A percentile compares a stretch with the other conserved stretches of the same genome.
Conservation (phyloP, 2,329 filamentous ascomycete genomes). For the Neonectria punicea region DNA sequence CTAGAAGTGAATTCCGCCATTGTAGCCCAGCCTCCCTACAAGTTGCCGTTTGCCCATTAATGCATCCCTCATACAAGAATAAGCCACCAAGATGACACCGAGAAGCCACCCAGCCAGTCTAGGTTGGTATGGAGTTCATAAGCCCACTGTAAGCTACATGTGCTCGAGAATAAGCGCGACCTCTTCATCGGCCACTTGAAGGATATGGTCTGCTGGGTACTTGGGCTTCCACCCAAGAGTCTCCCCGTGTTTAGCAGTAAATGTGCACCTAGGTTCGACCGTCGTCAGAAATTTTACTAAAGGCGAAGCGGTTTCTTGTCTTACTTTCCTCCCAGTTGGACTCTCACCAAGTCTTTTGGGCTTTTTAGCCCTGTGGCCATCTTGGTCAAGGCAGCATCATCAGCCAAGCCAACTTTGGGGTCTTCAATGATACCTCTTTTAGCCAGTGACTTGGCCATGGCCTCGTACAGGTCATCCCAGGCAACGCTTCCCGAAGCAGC, state of each 20-base stretch:
- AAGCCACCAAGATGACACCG: no score
- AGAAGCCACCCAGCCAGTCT: no score
- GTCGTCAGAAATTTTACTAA: conserved; percentile 54
- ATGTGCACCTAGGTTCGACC: conserved; percentile 39
- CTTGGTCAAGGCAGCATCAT: conserved; percentile 47
- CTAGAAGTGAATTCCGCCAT: no score
- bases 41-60: no score
- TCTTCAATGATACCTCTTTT: conserved; percentile 53
- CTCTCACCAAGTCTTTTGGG: conserved; percentile 3
- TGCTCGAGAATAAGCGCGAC: conserved; percentile 54
- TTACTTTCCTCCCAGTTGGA: conserved; percentile 21
- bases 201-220: conserved; percentile 55
- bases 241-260: conserved; percentile 53
- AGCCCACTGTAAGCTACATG: neutral
- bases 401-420: conserved; percentile 48
- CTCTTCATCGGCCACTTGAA: conserved; percentile 57
- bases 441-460: conserved; percentile 54
- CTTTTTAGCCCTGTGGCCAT: conserved; percentile 50
- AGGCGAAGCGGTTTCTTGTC: neutral
- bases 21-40: no score
- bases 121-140: no score
- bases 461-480: conserved; percentile 62
- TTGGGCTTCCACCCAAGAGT: conserved; percentile 58
- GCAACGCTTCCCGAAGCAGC: conserved; percentile 59
- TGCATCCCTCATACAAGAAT: no score